Conservation (phyloP, 202 grass and related monocot species). For the Zizania palustris region DNA sequence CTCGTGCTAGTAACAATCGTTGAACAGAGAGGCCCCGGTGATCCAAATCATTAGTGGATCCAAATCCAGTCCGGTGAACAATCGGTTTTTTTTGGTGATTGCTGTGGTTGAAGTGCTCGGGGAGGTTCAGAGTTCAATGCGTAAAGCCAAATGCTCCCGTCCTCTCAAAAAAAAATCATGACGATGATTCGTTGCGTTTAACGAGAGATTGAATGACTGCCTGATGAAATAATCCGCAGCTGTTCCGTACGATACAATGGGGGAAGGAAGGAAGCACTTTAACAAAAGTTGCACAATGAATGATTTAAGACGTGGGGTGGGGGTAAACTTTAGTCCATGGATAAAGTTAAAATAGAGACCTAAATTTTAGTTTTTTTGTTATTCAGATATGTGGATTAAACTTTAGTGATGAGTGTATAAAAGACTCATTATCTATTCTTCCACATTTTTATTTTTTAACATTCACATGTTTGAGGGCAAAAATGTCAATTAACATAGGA, state of each 20-base stretch:
- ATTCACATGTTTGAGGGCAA: too few relatives aligned
- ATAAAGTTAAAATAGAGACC: too few relatives aligned
- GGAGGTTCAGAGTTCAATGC: constrained; percentile 10
- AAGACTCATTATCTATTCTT: too few relatives aligned
- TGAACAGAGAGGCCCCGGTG: background rate
- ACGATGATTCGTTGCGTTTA: background rate
- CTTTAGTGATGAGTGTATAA: too few relatives aligned
- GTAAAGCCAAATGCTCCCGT: background rate
- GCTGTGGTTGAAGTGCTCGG: constrained; percentile 26
- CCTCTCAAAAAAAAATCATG: background rate
- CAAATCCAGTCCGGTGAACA: background rate
- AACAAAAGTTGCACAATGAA: background rate
- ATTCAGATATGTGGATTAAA: too few relatives aligned
- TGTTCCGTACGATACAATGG: background rate
- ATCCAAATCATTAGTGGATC: background rate
- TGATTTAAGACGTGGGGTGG: too few relatives aligned
- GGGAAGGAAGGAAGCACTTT: background rate
- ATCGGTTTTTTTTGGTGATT: background rate
- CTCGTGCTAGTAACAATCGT: background rate
- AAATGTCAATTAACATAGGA: too few relatives aligned
- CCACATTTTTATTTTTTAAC: too few relatives aligned
- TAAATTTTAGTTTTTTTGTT: too few relatives aligned
- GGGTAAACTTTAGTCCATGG: too few relatives aligned
- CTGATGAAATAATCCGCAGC: background rate
- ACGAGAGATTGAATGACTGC: background rate